Evolutionary conservation across 169 alveolate species (phyloP), one percentile per base, ranked within the genome.

Genomic region (Plasmodium inui): DNA sequence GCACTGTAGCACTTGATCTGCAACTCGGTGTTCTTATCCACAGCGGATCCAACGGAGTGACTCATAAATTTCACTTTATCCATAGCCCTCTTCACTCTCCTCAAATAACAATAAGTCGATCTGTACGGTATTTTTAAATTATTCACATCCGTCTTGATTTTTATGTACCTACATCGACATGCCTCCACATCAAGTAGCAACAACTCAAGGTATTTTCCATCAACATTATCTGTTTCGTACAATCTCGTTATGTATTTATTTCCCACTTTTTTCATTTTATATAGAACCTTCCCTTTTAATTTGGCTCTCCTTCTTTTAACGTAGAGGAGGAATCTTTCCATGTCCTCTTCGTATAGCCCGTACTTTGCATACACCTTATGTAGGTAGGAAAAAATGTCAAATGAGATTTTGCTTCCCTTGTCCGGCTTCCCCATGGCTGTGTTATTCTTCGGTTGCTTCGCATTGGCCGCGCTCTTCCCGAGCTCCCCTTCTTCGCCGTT

Each of bases 141-240:
- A 37, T 88, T 88, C 12, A 88, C 88, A 41, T 88, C 90, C 4
- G 94, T 88, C 61, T 88, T 88, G 10, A 88, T 67, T 88, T 88
- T 53, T 37, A 88, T 17, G 71, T 88, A 88, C 72, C 90, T 88
- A 72, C 83, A 78, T 79, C 88, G 70, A 67, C 94, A 88, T 32
- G 53, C 28, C 81, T 88, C 94, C 4, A 88, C 89, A 88, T 88
- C 94, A 57, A 88, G 73, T 1, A 88, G 37, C 81, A 88, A 50
- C 39, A 88, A 79, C 81, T 88, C 94, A 22, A 88, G 19, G 26
- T 55, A 88, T 22, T 78, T 78, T 5, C 61, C 90, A 88, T 88
- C 82, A 37, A 78, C 53, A 39, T 22, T 39, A 53, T 78, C 94
- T 4, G 89, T 34, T 32, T 88, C 83, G 34, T 88, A 88, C 30